Evolutionary conservation across 306 rosid species (phyloP).

Genomic region (Psophocarpus tetragonolobus): DNA sequence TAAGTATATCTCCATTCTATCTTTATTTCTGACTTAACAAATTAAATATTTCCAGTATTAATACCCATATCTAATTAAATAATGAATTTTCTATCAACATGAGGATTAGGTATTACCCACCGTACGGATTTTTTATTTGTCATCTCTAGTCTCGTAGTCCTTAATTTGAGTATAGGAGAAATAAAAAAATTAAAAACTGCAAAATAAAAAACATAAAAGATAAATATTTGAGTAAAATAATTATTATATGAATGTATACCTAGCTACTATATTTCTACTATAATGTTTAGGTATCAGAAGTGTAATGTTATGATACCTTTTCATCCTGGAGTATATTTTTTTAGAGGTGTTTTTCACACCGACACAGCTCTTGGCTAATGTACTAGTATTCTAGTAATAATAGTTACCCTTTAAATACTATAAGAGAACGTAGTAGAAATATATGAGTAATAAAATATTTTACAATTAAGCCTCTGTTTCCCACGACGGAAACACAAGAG

Average conservation of each 20-base stretch:
- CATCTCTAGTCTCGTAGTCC: too few species aligned
- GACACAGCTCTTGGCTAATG: neutral
- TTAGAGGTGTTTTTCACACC: neutral
- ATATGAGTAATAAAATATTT: too few species aligned
- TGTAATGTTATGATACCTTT: neutral
- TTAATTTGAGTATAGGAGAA: neutral
- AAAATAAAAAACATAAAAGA: neutral
- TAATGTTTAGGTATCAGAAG: neutral
- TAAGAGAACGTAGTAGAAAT: neutral
- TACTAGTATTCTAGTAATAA: neutral
- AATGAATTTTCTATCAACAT: too few species aligned
- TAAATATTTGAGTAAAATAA: neutral
- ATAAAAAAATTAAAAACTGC: neutral
- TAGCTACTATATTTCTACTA: neutral
- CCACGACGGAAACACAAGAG: too few species aligned
- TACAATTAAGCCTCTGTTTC: too few species aligned
- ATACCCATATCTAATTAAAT: too few species aligned
- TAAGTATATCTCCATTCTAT: too few species aligned
- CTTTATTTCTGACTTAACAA: too few species aligned
- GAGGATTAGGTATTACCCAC: too few species aligned
- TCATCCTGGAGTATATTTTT: neutral
- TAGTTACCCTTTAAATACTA: neutral
- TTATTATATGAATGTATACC: neutral
- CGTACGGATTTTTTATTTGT: too few species aligned
- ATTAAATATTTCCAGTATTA: too few species aligned